Percentiles rank a stretch among this genome's conserved stretches.
phyloP scores from a whole-genome alignment of 2,329 filamentous ascomycete genomes.

The Colletotrichum karsti region DNA sequence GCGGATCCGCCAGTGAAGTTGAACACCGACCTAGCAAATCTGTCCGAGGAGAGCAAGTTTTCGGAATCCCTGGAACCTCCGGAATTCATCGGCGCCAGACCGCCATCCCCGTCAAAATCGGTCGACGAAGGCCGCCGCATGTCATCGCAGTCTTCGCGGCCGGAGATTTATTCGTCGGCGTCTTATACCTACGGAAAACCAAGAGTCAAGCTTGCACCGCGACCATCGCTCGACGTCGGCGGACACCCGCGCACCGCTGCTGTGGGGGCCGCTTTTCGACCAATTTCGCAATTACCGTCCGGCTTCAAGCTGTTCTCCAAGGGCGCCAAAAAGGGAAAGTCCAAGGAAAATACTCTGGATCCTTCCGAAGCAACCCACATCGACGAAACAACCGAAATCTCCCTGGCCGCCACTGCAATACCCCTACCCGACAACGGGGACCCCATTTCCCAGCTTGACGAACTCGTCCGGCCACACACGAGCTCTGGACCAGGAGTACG shows the following conservation, averaged over 20 bases:
- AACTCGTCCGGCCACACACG: constrained; percentile 41
- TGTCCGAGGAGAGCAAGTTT: constrained; percentile 60
- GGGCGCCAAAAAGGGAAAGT: constrained; percentile 60
- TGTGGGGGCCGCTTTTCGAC: constrained; percentile 64
- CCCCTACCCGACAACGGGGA: constrained; percentile 45
- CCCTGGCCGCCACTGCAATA: constrained; percentile 41
- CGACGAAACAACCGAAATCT: constrained; percentile 46
- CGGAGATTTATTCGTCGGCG: constrained; percentile 59
- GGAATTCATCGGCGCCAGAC: constrained; percentile 57
- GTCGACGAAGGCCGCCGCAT: constrained; percentile 53
- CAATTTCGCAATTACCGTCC: constrained; percentile 81
- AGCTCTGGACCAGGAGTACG: constrained; percentile 37
- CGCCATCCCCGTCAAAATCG: constrained; percentile 54
- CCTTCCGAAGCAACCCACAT: constrained; percentile 40
- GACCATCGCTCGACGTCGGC: constrained; percentile 76
- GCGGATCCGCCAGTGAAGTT: constrained; percentile 52
- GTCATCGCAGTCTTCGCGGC: constrained; percentile 61
- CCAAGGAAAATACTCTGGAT: constrained; percentile 40
- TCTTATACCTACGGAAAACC: constrained; percentile 68
- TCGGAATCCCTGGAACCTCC: constrained; percentile 59
- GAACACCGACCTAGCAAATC: constrained; percentile 59
- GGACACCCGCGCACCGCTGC: constrained; percentile 61
- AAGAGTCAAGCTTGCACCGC: constrained; percentile 89
- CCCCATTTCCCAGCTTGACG: constrained; percentile 35
- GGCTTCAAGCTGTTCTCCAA: constrained; percentile 78